These are phyloP conservation scores for Plasmodium adleri DNA, from an alignment of 169 alveolate species.

Conservation along the genomic window DNA sequence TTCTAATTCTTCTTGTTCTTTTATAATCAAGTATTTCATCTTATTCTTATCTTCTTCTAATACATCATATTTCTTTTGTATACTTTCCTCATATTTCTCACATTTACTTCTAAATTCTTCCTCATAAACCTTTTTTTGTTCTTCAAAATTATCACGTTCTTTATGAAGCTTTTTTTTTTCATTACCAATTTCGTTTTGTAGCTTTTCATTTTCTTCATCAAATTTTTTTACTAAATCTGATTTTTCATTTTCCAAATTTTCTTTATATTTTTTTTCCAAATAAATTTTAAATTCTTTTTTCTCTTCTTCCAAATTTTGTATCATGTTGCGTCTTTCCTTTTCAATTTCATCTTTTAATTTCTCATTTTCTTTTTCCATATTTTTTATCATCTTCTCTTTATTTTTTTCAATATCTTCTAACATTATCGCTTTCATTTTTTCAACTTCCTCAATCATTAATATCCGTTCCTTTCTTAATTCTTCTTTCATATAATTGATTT, in stretches of 20 bases:
- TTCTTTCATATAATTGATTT: slow-evolving; percentile 48
- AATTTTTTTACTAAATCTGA: slow-evolving; percentile 18
- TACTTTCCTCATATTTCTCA: slow-evolving; percentile 65
- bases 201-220: slow-evolving; percentile 38
- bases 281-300: slow-evolving; percentile 29
- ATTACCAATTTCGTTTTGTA: slow-evolving; percentile 46
- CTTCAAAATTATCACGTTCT: slow-evolving; percentile 66
- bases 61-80: slow-evolving; percentile 49
- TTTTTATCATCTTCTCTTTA: slow-evolving; percentile 35
- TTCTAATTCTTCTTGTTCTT: slow-evolving; percentile 75
- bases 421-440: slow-evolving; percentile 61
- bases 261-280: slow-evolving; percentile 39
- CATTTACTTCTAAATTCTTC: slow-evolving; percentile 69
- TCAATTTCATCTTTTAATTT: slow-evolving; percentile 48
- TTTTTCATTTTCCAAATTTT: slow-evolving; percentile 70
- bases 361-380: slow-evolving; percentile 58
- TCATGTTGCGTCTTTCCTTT: slow-evolving; percentile 44
- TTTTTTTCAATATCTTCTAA: slow-evolving; percentile 62
- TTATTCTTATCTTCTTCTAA: slow-evolving; percentile 62
- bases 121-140: slow-evolving; percentile 64
- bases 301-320: slow-evolving; percentile 55
- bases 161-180: slow-evolving; percentile 48
- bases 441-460: slow-evolving; percentile 56
- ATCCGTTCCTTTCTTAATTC: slow-evolving; percentile 64
- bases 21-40: slow-evolving; percentile 64